phyloP scores from a whole-genome alignment of 1,284 basidiomycete species.

The Neonothopanus nambi region DNA sequence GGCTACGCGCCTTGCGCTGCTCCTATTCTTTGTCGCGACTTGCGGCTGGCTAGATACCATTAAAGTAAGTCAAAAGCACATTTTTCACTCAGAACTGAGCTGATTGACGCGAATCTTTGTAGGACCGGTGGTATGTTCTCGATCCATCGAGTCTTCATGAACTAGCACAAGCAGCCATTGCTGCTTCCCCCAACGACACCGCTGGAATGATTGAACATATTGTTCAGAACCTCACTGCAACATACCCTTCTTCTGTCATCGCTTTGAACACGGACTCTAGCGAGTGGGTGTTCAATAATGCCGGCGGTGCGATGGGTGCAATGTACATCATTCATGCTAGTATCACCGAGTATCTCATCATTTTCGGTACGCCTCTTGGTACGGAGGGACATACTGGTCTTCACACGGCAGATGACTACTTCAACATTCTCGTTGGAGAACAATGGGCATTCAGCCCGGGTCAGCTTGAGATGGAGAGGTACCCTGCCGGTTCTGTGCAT shows the following conservation, averaged over 20 bases:
- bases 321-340: constrained; percentile 98
- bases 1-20: constrained; percentile 41
- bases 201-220: constrained; percentile 77
- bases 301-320: constrained; percentile 96
- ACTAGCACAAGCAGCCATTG: constrained; percentile 72
- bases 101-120: no score
- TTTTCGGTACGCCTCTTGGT: constrained; percentile 95
- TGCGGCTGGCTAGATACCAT: constrained; percentile 58
- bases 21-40: constrained; percentile 41
- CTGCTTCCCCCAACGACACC: constrained; percentile 59
- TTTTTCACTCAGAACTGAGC: no score
- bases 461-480: constrained; percentile 80
- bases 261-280: constrained; percentile 62
- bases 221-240: constrained; percentile 68
- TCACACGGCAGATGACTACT: constrained; percentile 97
- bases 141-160: constrained; percentile 65
- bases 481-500: constrained; percentile 84
- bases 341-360: constrained; percentile 92
- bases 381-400: constrained; percentile 95
- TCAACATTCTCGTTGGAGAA: constrained; percentile 91
- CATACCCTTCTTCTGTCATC: constrained; percentile 58
- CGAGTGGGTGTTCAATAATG: constrained; percentile 98
- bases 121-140: constrained; percentile 72
- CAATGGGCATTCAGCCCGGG: constrained; percentile 91
- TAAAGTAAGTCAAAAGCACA: constrained; percentile 40